Percentiles rank a stretch among this genome's conserved stretches.
Conservation (phyloP, 78 protist genomes). For the Dictyostelium citrinum region DNA sequence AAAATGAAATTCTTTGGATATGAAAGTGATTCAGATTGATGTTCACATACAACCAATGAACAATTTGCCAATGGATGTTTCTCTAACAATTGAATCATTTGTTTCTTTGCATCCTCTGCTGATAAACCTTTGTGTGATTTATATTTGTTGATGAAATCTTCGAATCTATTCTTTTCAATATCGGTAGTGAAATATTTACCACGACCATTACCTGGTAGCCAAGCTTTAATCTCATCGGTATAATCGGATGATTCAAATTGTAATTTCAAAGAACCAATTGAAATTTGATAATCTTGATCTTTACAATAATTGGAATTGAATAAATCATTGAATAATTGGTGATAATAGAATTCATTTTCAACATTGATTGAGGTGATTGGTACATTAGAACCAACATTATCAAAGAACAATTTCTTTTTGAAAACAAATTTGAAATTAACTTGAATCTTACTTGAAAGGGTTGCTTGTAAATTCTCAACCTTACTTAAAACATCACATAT, state of each 20-base stretch:
- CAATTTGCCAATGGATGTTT: constrained; percentile 15
- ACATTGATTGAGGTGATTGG: background rate
- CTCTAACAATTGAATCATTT: background rate
- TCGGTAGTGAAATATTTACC: constrained; percentile 57
- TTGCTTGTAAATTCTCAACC: constrained; percentile 62
- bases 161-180: constrained; percentile 47
- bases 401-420: constrained; percentile 59
- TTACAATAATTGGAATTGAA: background rate
- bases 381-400: background rate
- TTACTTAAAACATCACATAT: constrained; percentile 34
- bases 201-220: constrained; percentile 71
- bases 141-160: constrained; percentile 29
- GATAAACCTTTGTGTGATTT: constrained; percentile 21
- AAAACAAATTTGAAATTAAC: constrained; percentile 54
- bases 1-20: constrained; percentile 44
- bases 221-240: constrained; percentile 40
- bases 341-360: constrained; percentile 42
- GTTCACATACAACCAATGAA: constrained; percentile 35
- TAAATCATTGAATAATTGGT: constrained; percentile 47
- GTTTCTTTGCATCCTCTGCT: constrained; percentile 15
- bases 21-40: background rate
- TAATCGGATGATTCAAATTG: constrained; percentile 46
- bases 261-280: constrained; percentile 27
- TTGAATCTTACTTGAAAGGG: constrained; percentile 12
- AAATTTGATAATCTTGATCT: constrained; percentile 15